phyloP scores from a whole-genome alignment of 139 green algal genomes.

The Micractinium sp. region DNA sequence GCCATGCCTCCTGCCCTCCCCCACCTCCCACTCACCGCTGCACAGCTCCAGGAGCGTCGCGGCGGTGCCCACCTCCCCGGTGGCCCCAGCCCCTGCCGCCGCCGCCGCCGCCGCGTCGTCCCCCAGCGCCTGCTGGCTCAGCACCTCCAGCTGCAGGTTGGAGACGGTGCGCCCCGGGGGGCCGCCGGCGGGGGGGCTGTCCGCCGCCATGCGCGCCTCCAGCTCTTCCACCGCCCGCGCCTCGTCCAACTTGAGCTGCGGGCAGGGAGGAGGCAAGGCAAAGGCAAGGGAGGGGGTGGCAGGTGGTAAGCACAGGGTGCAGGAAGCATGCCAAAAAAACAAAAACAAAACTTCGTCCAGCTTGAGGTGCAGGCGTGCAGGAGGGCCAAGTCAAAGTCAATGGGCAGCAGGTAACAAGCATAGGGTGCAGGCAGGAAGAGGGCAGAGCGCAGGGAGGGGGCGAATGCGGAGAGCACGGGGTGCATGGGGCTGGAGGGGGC shows the following conservation, averaged over 20 bases:
- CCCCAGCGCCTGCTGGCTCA: constrained; percentile 22
- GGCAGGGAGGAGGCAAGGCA: background rate
- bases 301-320: background rate
- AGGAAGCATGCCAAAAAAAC: background rate
- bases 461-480: too few relatives aligned
- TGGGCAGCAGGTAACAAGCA: too few relatives aligned
- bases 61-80: background rate
- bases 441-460: too few relatives aligned
- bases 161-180: constrained; percentile 31
- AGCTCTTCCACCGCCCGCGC: constrained; percentile 39
- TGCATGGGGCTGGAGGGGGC: too few relatives aligned
- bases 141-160: constrained; percentile 51
- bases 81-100: background rate
- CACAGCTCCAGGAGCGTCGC: constrained; percentile 34
- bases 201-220: constrained; percentile 35
- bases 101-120: constrained; percentile 2
- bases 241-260: constrained; percentile 47
- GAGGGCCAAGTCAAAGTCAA: too few relatives aligned
- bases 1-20: background rate
- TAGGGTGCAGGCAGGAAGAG: too few relatives aligned
- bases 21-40: background rate
- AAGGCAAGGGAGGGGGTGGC: background rate
- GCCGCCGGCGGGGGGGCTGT: background rate
- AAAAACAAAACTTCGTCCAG: too few relatives aligned
- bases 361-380: too few relatives aligned